Evolutionary conservation across 106 monocot species (phyloP).

Genomic region (Acorus gramineus): DNA sequence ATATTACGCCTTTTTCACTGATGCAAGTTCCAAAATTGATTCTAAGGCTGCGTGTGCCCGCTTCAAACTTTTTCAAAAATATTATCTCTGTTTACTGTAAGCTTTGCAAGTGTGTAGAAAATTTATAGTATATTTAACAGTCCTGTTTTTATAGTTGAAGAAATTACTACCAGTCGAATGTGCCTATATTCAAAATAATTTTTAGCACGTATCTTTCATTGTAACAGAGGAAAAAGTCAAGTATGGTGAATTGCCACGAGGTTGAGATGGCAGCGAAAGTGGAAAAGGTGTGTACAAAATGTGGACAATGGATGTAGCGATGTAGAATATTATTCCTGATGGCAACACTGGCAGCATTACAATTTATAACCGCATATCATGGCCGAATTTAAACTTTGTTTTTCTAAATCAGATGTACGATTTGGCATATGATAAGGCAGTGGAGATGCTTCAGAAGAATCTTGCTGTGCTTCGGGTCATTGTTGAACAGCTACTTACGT

Average conservation of each 20-base stretch:
- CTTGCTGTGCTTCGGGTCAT: conserved; percentile 45
- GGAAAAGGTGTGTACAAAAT: conserved; percentile 40
- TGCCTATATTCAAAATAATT: too few species aligned
- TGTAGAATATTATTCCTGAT: too few species aligned
- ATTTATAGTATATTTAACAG: too few species aligned
- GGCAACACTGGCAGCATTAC: too few species aligned
- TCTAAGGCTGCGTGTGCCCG: too few species aligned
- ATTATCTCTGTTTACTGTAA: too few species aligned
- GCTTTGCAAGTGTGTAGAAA: too few species aligned
- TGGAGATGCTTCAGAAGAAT: conserved; percentile 69
- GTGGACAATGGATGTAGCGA: too few species aligned
- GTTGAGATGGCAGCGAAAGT: conserved; percentile 81
- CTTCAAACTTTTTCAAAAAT: too few species aligned
- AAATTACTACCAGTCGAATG: too few species aligned
- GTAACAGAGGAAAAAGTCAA: background rate
- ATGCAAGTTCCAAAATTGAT: background rate
- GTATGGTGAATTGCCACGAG: conserved; percentile 62
- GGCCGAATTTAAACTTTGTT: background rate
- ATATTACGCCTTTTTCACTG: background rate
- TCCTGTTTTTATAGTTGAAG: too few species aligned
- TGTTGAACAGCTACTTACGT: conserved; percentile 63
- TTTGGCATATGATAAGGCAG: conserved; percentile 73
- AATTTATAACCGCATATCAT: background rate
- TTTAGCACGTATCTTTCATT: too few species aligned
- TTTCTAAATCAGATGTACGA: conserved; percentile 47